Evolutionary conservation across 192 early-diverging fungal genomes (phyloP), one percentile per base, ranked within the genome.

Genomic region (Umbelopsis isabellina): DNA sequence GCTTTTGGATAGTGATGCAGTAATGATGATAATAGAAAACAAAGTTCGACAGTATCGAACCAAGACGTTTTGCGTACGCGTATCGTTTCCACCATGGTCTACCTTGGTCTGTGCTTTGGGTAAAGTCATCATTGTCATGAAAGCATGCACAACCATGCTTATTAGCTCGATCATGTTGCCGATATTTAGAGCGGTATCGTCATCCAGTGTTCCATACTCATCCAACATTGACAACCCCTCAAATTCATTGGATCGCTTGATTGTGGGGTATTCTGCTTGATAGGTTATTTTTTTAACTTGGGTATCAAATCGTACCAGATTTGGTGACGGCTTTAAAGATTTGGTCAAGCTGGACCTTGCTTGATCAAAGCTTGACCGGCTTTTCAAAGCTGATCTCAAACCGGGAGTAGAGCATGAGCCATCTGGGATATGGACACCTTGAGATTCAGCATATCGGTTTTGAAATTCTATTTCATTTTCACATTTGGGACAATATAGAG

Each of bases 401-500:
- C 55, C 55, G 8, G 55, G 55, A 16, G 55, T 61, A 35, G 55
- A 61, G 33, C 27, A 61, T 12, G 25, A 8, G 18, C 55, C 27
- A n/a, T 61, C 55, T 0, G 22, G 9, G 1, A 23, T 10, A 30
- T 33, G 10, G 13, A 61, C 16, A 16, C 55, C 30, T 52, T 52
- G 51, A 52, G 51, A 52, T n/a, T 30, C 33, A 61, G 55, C 55
- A 35, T 30, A 61, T 61, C 55, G 55, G 18, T 61, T 30, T 61
- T 61, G 55, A 35, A 61, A 61, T 33, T 61, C 55, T 25, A 33
- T 61, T 15, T 61, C 55, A 33, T 61, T 61, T 61, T 61, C 55
- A 35, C 55, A 61, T 35, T 66, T 44, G 4, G 49, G n/a, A 55
- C 49, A 55, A 45, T 65, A 71, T 0, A 55, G 47, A 12, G 70